Base-by-base conservation (phyloP, 2,329 filamentous ascomycete genomes). In the Botrytis sinoallii region DNA sequence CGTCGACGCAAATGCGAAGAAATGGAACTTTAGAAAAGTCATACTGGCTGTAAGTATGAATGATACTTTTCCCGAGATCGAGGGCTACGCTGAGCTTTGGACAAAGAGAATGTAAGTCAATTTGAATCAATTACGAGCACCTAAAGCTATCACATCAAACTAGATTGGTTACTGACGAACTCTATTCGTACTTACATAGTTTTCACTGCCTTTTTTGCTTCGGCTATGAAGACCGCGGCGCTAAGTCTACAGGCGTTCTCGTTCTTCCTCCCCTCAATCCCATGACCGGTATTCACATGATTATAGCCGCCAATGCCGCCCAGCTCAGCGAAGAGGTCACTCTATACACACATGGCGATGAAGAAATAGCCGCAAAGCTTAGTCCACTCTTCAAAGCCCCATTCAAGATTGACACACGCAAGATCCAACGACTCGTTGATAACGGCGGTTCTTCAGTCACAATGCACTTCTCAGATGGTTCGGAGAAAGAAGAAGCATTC, bases 131-230 rank as follows among this genome's bases (percentile, higher is more conserved):
- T 38, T 20, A 42, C 12, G 16, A 57, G 55, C 32, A 32, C 5
- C 14, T 20, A 32, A 57, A 57, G 42, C 42, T 42, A 42, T 5
- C 40, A 42, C 12, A 42, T 5, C 40, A 42, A 42, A 16, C 40
- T 42, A 42, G 40, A 4, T 42, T 42, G 14, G 40, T 42, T 16
- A 42, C 40, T 42, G 40, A 42, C 12, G 40, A 14, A 12, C 40
- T 42, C 40, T 42, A 42, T 42, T 42, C 12, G 12, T 42, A 5
- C 4, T 16, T 14, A 42, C 14, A 42, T 42, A 42, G 84, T 66
- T 89, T 87, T 75, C 87, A 89, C 76, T 90, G 88, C 76, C 83
- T 90, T 1, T 89, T 86, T 77, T 90, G 88, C 79, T 84, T 89
- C 9, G 88, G 88, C 10, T 90, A 84, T 78, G 88, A 91, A 75